Conservation (phyloP, 371 early-diverging fungal genomes). For the Polyrhizophydium stewartii region DNA sequence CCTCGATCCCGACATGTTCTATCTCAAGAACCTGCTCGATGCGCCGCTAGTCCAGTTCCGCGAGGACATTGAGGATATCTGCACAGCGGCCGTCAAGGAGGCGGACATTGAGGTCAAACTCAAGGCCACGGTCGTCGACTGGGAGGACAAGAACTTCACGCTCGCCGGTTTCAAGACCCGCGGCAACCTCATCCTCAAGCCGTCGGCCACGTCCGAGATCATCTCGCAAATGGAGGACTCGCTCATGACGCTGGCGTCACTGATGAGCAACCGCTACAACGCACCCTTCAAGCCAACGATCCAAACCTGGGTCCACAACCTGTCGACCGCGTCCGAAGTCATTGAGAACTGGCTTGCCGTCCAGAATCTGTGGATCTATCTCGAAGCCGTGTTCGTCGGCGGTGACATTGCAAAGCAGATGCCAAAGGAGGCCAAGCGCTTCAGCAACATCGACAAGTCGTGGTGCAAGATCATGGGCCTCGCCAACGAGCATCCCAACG, state of each 20-base stretch:
- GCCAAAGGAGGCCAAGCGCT: conserved; percentile 64
- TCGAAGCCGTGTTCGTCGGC: conserved; percentile 63
- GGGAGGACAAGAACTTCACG: conserved; percentile 54
- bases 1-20: conserved; percentile 57
- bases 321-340: conserved; percentile 55
- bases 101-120: conserved; percentile 60
- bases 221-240: conserved; percentile 60
- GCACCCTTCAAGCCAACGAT: conserved; percentile 59
- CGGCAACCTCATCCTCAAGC: conserved; percentile 55
- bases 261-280: conserved; percentile 57
- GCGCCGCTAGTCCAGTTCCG: conserved; percentile 45
- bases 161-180: conserved; percentile 55
- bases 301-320: conserved; percentile 59
- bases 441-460: conserved; percentile 60
- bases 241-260: conserved; percentile 56
- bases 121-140: conserved; percentile 45
- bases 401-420: conserved; percentile 67
- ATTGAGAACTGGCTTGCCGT: conserved; percentile 62
- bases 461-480: conserved; percentile 64
- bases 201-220: conserved; percentile 53
- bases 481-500: conserved; percentile 59
- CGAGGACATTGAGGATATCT: conserved; percentile 62
- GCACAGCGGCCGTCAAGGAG: conserved; percentile 59
- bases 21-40: conserved; percentile 50
- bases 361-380: conserved; percentile 62